phyloP scores from a whole-genome alignment of 78 protist genomes.

The Neovahlkampfia damariscottae region DNA sequence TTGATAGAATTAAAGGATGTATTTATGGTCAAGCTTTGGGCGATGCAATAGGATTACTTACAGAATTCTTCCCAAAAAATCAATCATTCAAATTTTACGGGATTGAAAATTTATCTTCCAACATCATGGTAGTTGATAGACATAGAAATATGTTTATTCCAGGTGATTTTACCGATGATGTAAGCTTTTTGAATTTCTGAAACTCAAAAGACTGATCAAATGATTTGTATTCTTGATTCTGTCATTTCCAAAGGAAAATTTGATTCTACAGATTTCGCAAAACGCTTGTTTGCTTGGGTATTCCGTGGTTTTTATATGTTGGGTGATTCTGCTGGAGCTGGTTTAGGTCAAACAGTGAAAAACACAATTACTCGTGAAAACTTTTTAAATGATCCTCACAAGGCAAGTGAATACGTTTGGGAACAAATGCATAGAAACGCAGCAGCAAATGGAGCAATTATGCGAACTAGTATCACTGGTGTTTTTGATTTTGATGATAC shows the following conservation, averaged over 20 bases:
- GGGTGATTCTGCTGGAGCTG: slow-evolving; percentile 38
- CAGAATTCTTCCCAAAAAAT: too few relatives aligned
- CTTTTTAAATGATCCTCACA: slow-evolving; percentile 7
- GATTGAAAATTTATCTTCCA: too few relatives aligned
- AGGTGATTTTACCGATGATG: too few relatives aligned
- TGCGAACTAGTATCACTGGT: slow-evolving; percentile 45
- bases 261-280: slow-evolving; percentile 16
- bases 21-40: too few relatives aligned
- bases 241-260: background rate
- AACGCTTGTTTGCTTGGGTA: slow-evolving; percentile 16
- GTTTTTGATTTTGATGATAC: slow-evolving; percentile 6
- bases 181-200: too few relatives aligned
- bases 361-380: background rate
- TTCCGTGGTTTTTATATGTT: slow-evolving; percentile 30
- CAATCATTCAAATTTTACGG: too few relatives aligned
- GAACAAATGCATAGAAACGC: background rate
- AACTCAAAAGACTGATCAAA: slow-evolving; percentile 53
- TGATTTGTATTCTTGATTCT: slow-evolving; percentile 28
- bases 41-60: too few relatives aligned
- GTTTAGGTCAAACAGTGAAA: slow-evolving; percentile 46
- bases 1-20: too few relatives aligned
- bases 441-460: slow-evolving; percentile 52
- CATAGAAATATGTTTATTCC: too few relatives aligned
- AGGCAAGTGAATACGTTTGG: slow-evolving; percentile 30
- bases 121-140: too few relatives aligned